These are phyloP conservation scores for Phyllostachys edulis DNA, from an alignment of 176 grass and related monocot genomes.

Conservation along the genomic window DNA sequence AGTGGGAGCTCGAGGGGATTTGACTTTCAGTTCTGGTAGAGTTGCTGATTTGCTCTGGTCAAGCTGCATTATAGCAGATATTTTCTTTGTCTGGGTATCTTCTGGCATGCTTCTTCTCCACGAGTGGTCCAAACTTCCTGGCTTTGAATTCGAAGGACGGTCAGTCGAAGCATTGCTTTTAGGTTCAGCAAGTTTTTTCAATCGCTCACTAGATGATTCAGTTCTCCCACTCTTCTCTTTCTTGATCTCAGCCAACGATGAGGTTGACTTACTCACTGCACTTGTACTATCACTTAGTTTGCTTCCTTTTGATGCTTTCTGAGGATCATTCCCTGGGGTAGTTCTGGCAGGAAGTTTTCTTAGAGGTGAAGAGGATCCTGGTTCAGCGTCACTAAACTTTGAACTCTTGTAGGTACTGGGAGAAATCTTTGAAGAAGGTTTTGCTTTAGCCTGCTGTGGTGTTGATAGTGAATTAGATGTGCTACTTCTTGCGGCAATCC, in stretches of 20 bases:
- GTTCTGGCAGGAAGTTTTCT: conserved; percentile 40
- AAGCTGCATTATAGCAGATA: conserved; percentile 86
- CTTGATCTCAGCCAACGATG: conserved; percentile 59
- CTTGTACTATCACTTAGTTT: conserved; percentile 32
- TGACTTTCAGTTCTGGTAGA: conserved; percentile 73
- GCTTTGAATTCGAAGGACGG: conserved; percentile 32
- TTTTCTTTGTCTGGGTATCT: conserved; percentile 65
- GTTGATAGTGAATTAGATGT: conserved; percentile 41
- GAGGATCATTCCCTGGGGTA: conserved; percentile 39
- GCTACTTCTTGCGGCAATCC: conserved; percentile 70
- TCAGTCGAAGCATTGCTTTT: conserved; percentile 28
- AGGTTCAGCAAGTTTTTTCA: conserved; percentile 68
- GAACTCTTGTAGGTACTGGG: conserved; percentile 54
- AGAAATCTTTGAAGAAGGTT: conserved; percentile 49
- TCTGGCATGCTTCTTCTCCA: conserved; percentile 50
- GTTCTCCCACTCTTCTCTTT: conserved; percentile 64
- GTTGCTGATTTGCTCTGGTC: conserved; percentile 86
- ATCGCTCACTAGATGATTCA: conserved; percentile 42
- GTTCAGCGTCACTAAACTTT: conserved; percentile 49
- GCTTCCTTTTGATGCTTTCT: conserved; percentile 41
- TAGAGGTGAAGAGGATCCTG: conserved; percentile 49
- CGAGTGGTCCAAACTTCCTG: conserved; percentile 25
- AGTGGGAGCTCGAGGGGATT: conserved; percentile 38
- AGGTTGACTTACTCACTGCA: conserved; percentile 67
- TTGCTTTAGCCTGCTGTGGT: conserved; percentile 48